Percentiles rank a stretch among this genome's conserved stretches.
phyloP scores from a whole-genome alignment of 176 grass and related monocot genomes.

The Carex myosuroides region DNA sequence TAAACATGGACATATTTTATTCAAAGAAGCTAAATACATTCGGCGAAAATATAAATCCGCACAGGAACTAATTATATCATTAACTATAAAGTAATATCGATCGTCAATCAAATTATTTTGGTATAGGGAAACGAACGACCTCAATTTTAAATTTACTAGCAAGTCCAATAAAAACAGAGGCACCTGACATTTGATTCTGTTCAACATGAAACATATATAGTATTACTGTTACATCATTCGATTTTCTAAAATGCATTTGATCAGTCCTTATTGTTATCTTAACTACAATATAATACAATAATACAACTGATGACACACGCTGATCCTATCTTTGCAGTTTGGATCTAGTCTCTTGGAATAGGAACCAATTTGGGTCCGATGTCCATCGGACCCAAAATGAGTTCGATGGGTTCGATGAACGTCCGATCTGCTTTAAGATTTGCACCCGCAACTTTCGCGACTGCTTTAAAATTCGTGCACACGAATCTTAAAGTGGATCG shows the following conservation, averaged over 20 bases:
- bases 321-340: background rate
- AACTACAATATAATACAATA: no score
- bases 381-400: no score
- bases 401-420: no score
- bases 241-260: background rate
- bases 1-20: no score
- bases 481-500: no score
- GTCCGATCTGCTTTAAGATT: no score
- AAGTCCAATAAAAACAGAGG: background rate
- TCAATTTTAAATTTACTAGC: background rate
- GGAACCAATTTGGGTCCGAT: no score
- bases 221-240: background rate
- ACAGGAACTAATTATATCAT: background rate
- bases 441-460: no score
- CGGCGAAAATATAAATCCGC: background rate
- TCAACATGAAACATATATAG: background rate
- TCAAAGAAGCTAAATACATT: background rate
- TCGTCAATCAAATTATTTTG: background rate
- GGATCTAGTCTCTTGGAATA: no score
- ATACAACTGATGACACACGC: no score
- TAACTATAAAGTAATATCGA: background rate
- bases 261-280: no score
- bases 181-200: background rate
- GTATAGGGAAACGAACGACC: background rate
- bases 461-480: no score